Evolutionary conservation across 306 rosid genomes (phyloP).

Genomic region (Malus sylvestris): DNA sequence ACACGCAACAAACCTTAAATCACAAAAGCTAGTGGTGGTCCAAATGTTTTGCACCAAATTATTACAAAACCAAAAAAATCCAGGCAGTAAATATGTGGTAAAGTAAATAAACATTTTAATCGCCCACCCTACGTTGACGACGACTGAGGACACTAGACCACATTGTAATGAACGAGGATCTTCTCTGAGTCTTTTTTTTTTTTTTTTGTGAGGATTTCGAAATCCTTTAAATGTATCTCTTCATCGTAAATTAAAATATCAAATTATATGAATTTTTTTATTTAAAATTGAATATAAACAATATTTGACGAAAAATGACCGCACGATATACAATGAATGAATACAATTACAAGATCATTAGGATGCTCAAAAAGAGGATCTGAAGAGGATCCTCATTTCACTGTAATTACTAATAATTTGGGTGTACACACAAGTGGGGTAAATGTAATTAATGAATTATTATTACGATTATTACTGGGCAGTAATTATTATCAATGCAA

Average conservation of each 20-base stretch:
- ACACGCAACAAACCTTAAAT: background rate
- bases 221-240: no score
- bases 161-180: no score
- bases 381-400: no score
- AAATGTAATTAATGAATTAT: background rate
- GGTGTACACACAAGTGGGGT: background rate
- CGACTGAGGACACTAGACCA: background rate
- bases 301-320: no score
- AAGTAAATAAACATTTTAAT: background rate
- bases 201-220: no score
- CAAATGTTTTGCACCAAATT: background rate
- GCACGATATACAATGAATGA: no score
- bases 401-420: background rate
- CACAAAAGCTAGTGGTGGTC: background rate
- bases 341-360: no score
- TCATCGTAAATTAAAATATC: fast-evolving
- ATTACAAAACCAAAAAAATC: background rate
- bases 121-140: background rate
- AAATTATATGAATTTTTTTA: no score
- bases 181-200: no score
- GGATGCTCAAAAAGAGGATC: no score
- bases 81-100: background rate
- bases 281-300: no score
- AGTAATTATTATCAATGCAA: slow-evolving; percentile 23
- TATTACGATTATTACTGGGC: background rate